phyloP scores from a whole-genome alignment of 2,329 filamentous ascomycete genomes.

The Cytospora leucostoma region DNA sequence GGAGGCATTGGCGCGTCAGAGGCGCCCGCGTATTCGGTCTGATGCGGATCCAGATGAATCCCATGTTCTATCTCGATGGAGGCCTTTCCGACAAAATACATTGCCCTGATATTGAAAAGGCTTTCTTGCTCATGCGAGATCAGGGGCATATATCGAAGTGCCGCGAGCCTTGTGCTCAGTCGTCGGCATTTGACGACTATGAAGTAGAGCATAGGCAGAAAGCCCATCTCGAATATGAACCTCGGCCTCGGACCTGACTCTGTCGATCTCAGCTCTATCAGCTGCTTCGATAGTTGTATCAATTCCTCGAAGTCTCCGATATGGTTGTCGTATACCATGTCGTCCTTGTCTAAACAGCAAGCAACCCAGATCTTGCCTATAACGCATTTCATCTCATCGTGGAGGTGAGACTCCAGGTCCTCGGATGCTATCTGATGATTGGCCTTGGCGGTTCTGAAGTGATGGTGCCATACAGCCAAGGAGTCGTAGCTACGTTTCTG shows the following conservation, averaged over 20 bases:
- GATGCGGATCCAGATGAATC: conserved; percentile 29
- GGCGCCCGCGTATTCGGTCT: conserved; percentile 7
- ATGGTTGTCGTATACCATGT: conserved; percentile 41
- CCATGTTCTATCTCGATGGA: conserved; percentile 41
- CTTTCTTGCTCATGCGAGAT: conserved; percentile 40
- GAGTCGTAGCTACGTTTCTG: neutral
- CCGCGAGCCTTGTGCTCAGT: conserved; percentile 43
- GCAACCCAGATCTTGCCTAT: conserved; percentile 39
- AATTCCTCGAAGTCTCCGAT: conserved; percentile 41
- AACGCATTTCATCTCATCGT: conserved; percentile 40
- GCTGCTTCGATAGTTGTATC: conserved; percentile 36
- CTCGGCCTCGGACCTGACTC: conserved; percentile 27
- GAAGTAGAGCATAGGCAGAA: conserved; percentile 47
- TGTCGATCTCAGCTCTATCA: conserved; percentile 20
- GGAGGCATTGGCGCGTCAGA: conserved; percentile 4
- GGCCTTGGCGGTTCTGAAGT: neutral
- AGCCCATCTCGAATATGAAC: conserved; percentile 47
- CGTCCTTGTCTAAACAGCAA: conserved; percentile 34
- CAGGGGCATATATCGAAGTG: conserved; percentile 39
- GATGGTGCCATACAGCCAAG: conserved; percentile 7
- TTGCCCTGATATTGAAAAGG: conserved; percentile 40
- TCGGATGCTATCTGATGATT: neutral
- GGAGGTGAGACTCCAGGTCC: conserved; percentile 1
- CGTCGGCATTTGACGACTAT: conserved; percentile 44
- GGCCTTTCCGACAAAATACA: conserved; percentile 37